phyloP scores from a whole-genome alignment of 2,329 filamentous ascomycete species.

The Monosporascus sp. region DNA sequence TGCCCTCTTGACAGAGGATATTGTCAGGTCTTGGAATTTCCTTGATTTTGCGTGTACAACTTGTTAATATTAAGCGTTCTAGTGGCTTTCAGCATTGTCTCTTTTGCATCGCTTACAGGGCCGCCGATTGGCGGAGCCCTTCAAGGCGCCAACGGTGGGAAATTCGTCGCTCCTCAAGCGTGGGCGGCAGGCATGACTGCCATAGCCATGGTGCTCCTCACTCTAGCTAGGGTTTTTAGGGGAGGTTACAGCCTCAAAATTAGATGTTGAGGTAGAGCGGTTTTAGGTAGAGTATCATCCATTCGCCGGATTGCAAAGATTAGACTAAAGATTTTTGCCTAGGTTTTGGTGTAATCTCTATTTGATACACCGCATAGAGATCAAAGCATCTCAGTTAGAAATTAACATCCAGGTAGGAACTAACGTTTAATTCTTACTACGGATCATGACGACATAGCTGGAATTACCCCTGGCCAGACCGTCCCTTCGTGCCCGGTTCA shows the following conservation, averaged over 20 bases:
- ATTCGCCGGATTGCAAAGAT: too few species aligned
- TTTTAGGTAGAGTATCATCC: not conserved
- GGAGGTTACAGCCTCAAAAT: conserved; percentile 15
- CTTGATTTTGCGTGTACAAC: too few species aligned
- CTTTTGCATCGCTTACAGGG: conserved; percentile 33
- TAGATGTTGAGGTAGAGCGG: conserved; percentile 12
- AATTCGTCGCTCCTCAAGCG: conserved; percentile 23
- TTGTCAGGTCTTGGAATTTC: not conserved
- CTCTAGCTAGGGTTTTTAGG: conserved; percentile 14
- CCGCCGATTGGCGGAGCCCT: conserved; percentile 35
- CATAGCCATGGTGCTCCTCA: conserved; percentile 20
- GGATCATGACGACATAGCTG: too few species aligned
- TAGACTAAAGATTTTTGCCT: too few species aligned
- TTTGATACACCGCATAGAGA: not conserved
- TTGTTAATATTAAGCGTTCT: too few species aligned
- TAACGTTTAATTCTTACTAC: not conserved
- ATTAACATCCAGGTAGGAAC: not conserved
- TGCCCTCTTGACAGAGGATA: not conserved
- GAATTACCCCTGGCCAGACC: too few species aligned
- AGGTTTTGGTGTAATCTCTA: too few species aligned
- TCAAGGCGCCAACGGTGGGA: conserved; percentile 20
- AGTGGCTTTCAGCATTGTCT: conserved; percentile 34
- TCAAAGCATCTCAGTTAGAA: not conserved
- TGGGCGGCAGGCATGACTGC: conserved; percentile 30
- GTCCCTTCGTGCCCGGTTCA: too few species aligned